Evolutionary conservation across 768 basidiomycete genomes (phyloP), one percentile per base, ranked within the genome.

Genomic region (Cantharellus cinnabarinus): DNA sequence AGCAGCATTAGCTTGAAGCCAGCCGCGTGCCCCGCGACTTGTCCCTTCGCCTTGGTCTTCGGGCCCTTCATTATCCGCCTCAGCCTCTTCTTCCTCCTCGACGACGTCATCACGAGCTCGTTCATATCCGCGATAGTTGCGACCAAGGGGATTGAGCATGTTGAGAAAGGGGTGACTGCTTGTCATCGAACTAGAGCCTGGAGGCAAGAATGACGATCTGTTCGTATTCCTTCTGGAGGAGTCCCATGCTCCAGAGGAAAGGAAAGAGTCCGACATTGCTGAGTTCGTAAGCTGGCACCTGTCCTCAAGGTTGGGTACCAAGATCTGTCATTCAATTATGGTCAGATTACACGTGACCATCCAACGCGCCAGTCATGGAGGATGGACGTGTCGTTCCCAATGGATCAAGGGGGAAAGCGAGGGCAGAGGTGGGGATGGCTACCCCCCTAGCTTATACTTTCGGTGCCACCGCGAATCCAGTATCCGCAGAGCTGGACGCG

Each of bases 71-170:
- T 54, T 50, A 40, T 61, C 61, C 40, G 71, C 74, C 55, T 71
- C 72, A 60, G 70, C 71, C 54, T 66, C 66, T 48, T 83, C 81
- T 42, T 85, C 83, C 67, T 89, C 86, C 64, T 88, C 82, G 15
- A 77, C 69, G 2, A 83, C 71, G 38, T 79, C 82, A 67, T 85
- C 83, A 66, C 75, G 80, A 40, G 84, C 83, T 62, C 80, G 83
- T 15, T 74, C 73, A 68, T 90, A 90, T 4, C 85, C 87, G 62
- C 81, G 80, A 67, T 88, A 80, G 40, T 75, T 70, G 63, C 79
- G 77, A 54, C 52, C 52, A 75, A 85, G 82, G 42, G 87, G 85
- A 67, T 89, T 89, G 41, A 90, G 73, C 77, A 85, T 79, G 69
- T 79, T 80, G 65, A 89, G 79, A 66, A 89, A 87, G 1, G 85